Evolutionary conservation across 352 stramenopile species (phyloP), one percentile per base, ranked within the genome.

Genomic region (Thraustochytrium striatum): DNA sequence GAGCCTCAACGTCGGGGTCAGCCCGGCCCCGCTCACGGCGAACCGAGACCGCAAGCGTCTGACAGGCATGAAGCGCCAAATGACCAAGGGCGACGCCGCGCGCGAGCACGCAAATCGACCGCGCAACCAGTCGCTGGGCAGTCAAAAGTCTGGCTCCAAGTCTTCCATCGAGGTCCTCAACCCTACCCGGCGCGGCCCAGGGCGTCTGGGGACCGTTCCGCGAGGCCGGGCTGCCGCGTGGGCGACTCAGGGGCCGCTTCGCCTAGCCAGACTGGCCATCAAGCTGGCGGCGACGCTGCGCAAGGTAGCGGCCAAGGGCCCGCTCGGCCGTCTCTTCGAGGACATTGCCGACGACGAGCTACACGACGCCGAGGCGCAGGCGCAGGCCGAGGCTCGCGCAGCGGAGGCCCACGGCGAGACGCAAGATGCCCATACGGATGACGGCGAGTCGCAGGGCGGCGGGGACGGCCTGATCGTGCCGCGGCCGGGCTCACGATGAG

Each of bases 101-200:
- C 16, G 30, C 21, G 2, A 38, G 30, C 0, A 75, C 30, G 30
- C 44, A 75, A 21, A 75, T 38, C 11, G 65, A 43, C 43, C 65
- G 11, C 65, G 65, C 13, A 75, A 75, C 39, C 32, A 16, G 30
- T 75, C 65, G 25, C 41, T 55, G 7, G 16, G 41, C 16, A 61
- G 41, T 21, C 8, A 21, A 41, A 1, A 38, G 19, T 75, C 65
- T 8, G 50, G 50, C 44, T 75, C 65, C 11, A 16, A 30, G 36
- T 75, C 65, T 11, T 75, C 65, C 11, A 75, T 75, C 65, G 65
- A 75, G 39, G 32, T 75, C 5, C 44, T 75, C 50, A 75, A 75
- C 39, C 59, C 61, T 1, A 25, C 65, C 1, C 35, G 65, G 61
- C 16, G 61, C 65, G 11, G 65, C 65, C 25, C 58, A 75, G 28